Base-by-base conservation (phyloP, 805 yeast genomes). In the Maudiozyma pseudohumilis region DNA sequence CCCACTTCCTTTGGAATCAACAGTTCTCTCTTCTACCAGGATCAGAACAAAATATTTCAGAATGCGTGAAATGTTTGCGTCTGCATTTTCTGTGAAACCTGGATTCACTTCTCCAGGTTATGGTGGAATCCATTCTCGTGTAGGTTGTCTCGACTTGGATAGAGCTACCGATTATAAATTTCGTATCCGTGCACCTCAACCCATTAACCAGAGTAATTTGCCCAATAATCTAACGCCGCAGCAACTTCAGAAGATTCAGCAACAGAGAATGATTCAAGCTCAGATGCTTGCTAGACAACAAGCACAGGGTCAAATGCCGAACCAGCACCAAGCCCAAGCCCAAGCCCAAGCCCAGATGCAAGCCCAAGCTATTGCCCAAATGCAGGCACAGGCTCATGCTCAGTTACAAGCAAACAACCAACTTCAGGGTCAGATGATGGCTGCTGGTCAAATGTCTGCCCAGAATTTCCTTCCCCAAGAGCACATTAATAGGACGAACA, bases 1-100 rank as follows among this genome's bases (percentile, higher is more conserved):
- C 40, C 88, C 95, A 2, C 66, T 80, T 46, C 98, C 98, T 2
- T 62, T 92, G 41, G 97, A 87, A 53, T 61, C 85, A 25, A 76
- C 77, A 38, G 78, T 78, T 8, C 53, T 83, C 2, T 63, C 82
- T 45, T 87, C 96, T 3, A 71, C 80, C 0, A 66, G 82, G 35
- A 63, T 77, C 37, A 73, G 95, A 44, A 77, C 78, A 22, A 71
- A 77, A 40, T 85, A 84, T 49, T 68, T 92, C 49, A 74, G 94
- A 43, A 80, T 86, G 83, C 71, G 97, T 46, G 98, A 92, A 57
- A 84, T 88, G 79, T 83, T 89, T 61, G 95, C 96, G 1, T 75
- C 83, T 42, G 89, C 95, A 2, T 59, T 59, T 35, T 42, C 53
- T 6, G 47, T 56, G 4, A 56, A 50, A 38, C 55, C 50, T 15